Evolutionary conservation across 257 asterid genomes (phyloP).

Genomic region (Fraxinus excelsior): DNA sequence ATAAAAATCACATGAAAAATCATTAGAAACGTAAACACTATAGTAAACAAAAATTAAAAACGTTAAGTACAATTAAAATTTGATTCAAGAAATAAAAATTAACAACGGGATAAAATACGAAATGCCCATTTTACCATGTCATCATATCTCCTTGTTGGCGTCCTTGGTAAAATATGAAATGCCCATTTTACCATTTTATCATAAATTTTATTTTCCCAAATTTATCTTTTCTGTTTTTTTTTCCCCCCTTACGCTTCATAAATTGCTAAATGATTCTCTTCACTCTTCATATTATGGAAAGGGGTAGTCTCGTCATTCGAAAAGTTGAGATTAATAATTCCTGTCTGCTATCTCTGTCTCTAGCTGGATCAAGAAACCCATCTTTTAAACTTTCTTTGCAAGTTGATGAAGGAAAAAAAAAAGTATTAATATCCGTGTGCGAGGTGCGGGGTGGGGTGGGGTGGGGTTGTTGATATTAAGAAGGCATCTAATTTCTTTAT

Average conservation of each 20-base stretch:
- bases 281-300: conserved; percentile 16
- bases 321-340: conserved; percentile 33
- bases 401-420: conserved; percentile 34
- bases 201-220: too few species aligned
- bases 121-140: too few species aligned
- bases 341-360: conserved; percentile 51
- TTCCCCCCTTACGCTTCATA: neutral
- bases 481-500: conserved; percentile 31
- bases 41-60: too few species aligned
- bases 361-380: conserved; percentile 39
- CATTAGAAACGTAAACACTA: too few species aligned
- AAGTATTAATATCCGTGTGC: neutral
- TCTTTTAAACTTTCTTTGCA: conserved; percentile 41
- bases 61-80: too few species aligned
- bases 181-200: too few species aligned
- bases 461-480: conserved; percentile 17
- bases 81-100: too few species aligned
- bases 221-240: too few species aligned
- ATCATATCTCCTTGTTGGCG: neutral
- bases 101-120: too few species aligned
- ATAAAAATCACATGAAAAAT: too few species aligned
- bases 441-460: neutral
- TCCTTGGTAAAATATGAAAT: too few species aligned
- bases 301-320: conserved; percentile 42
- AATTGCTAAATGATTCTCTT: conserved; percentile 6